Conservation (phyloP, 805 yeast genomes). For the Candida loeiensis region DNA sequence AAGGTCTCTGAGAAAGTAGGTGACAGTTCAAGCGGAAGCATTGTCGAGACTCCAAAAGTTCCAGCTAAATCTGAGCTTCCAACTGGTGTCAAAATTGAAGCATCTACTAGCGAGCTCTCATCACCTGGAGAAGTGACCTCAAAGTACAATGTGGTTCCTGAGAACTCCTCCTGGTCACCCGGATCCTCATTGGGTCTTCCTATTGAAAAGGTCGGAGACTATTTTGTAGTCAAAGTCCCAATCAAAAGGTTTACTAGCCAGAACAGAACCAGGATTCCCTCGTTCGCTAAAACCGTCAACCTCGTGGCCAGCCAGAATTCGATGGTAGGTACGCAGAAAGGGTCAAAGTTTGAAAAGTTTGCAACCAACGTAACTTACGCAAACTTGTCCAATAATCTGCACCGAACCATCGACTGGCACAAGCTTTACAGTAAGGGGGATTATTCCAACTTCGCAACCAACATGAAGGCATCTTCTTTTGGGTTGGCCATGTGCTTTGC, state of each 20-base stretch:
- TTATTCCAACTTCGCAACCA: neutral
- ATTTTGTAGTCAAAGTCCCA: neutral
- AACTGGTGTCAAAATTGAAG: neutral
- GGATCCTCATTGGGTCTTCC: neutral
- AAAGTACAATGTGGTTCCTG: too few relatives aligned
- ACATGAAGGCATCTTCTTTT: neutral
- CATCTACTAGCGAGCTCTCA: neutral
- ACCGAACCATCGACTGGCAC: neutral
- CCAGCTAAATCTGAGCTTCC: neutral
- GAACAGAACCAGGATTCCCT: neutral
- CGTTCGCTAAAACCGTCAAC: too few relatives aligned
- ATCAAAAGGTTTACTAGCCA: neutral
- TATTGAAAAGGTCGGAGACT: neutral
- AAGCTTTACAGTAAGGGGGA: neutral
- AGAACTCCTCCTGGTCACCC: too few relatives aligned
- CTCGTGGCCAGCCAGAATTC: too few relatives aligned
- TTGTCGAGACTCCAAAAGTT: too few relatives aligned
- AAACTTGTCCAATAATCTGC: neutral
- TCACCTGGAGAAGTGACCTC: too few relatives aligned
- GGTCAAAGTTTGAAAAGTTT: too few relatives aligned
- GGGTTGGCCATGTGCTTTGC: conserved; percentile 1
- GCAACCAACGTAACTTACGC: neutral
- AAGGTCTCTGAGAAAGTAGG: neutral
- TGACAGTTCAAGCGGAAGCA: neutral
- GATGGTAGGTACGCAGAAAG: too few relatives aligned